Base-by-base conservation (phyloP, 441 rosid species). In the Monsonia emarginata region DNA sequence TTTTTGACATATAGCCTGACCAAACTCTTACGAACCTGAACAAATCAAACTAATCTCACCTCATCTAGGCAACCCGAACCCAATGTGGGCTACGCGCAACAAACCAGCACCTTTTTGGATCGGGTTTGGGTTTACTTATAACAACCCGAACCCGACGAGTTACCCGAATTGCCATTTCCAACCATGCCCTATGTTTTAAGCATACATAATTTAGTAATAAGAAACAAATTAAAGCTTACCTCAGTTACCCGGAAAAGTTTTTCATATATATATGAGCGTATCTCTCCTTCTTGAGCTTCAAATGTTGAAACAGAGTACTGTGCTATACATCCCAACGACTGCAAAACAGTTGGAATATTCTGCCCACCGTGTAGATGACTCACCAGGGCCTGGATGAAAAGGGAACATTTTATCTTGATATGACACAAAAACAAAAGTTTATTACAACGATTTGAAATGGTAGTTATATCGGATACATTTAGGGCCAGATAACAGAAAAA, bases 291-390 rank as follows among this genome's bases (percentile, higher is more conserved):
- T 69, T 77, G 80, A 77, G 74, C 75, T 77, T 88, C 96, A 73
- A 82, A 89, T 67, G 82, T 78, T 57, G 73, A 78, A 66, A 83
- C 81, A 67, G 88, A 89, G 79, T 81, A 79, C 75, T 86, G 96
- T 13, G 92, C 83, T 72, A 86, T 76, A 76, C 95, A 88, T 54
- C 97, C 97, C 86, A 95, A 74, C 57, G 99, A 89, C 76, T 95
- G 97, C 84, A 95, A 79, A 71, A 80, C 79, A 56, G 99, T 89
- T 68, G 97, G 89, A 74, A 83, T 75, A 63, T 91, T 85, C 73
- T 42, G 59, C 76, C 94, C 88, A 61, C 75, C 32, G 66, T 74
- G 80, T 65, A 95, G 80, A 75, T 87, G 83, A 78, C 79, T 79
- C 71, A 84, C 80, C 78, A 95, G 90, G 76, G 73, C 81, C 97